Base-by-base conservation (phyloP, 192 early-diverging fungal genomes). In the Linnemannia hyalina region DNA sequence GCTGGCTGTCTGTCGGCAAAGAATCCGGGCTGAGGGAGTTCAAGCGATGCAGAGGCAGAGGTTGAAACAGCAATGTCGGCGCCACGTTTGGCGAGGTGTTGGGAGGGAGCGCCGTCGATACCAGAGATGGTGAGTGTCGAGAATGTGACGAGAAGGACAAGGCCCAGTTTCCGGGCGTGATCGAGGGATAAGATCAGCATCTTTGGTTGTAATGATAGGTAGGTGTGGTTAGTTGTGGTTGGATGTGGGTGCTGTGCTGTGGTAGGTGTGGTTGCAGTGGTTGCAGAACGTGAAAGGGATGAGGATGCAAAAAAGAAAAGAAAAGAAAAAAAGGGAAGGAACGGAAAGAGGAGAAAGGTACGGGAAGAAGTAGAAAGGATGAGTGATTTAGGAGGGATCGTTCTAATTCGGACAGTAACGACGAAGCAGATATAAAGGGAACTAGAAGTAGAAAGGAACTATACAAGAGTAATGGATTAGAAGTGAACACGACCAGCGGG, bases 111-210 rank as follows among this genome's bases (percentile, higher is more conserved):
- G 11, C 26, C 13, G 29, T 65, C 11, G 60, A 29, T 65, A 4
- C n/a, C 10, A 29, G 73, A 29, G 72, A 73, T 57, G 18, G 52
- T 26, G 9, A 54, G 52, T 18, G 73, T 36, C 11, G 73, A 54
- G 36, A 75, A 22, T n/a, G 49, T 38, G 49, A 54, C 36, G 0
- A 54, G 35, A 35, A 75, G 35, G 73, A 54, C 52, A 9, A 55
- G 35, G 29, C 32, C 32, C 22, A 65, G 60, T 35, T 65, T 65
- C 32, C 29, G 60, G 29, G 73, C 73, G 18, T 38, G 47, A 6
- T 54, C 73, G 11, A 54, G 4, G 20, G 73, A 75, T 15, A 75
- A 3, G 16, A 75, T 49, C 15, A 75, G 52, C 73, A 75, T 75
- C 22, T 35, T 57, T 23, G 47, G 32, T 73, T 11, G n/a, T 46